Evolutionary conservation across 2,329 filamentous ascomycete genomes (phyloP).

Genomic region (Colletotrichum euphorbiae): DNA sequence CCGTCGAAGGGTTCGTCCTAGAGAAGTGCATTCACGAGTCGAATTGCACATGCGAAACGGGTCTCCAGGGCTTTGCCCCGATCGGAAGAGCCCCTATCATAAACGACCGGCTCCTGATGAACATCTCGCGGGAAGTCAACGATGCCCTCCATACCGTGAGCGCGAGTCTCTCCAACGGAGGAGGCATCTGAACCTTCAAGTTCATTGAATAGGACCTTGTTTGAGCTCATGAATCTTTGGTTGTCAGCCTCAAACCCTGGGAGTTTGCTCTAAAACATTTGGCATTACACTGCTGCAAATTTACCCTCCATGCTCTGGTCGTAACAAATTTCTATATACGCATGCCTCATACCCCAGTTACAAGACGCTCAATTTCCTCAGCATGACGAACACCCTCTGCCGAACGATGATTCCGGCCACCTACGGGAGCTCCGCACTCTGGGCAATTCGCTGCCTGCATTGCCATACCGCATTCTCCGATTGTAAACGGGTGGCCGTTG

Average conservation of each 20-base stretch:
- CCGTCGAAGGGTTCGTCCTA: slow-evolving; percentile 15
- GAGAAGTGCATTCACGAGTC: slow-evolving; percentile 5
- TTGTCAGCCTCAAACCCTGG: too few relatives aligned
- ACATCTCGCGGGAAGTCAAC: too few relatives aligned
- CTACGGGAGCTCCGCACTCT: slow-evolving; percentile 69
- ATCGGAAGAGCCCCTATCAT: neutral
- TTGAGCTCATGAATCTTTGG: too few relatives aligned
- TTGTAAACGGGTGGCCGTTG: slow-evolving; percentile 70
- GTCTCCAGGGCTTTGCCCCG: slow-evolving; percentile 8
- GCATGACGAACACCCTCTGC: slow-evolving; percentile 64
- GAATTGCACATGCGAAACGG: slow-evolving; percentile 16
- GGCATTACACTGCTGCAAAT: too few relatives aligned
- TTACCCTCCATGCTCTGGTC: neutral
- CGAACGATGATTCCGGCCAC: slow-evolving; percentile 63
- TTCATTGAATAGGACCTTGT: too few relatives aligned
- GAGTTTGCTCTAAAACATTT: too few relatives aligned
- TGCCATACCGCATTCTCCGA: slow-evolving; percentile 75
- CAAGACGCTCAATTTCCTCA: slow-evolving; percentile 57
- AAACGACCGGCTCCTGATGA: too few relatives aligned
- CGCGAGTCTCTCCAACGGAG: too few relatives aligned
- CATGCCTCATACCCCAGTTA: neutral
- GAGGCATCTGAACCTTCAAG: too few relatives aligned
- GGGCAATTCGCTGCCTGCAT: slow-evolving; percentile 72
- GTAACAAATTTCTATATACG: neutral
- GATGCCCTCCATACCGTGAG: too few relatives aligned